Percentiles rank a stretch among this genome's conserved stretches.
Evolutionary conservation across 148 eudicot genomes (phyloP).

Genomic region (Rhododendron kiyosumense): DNA sequence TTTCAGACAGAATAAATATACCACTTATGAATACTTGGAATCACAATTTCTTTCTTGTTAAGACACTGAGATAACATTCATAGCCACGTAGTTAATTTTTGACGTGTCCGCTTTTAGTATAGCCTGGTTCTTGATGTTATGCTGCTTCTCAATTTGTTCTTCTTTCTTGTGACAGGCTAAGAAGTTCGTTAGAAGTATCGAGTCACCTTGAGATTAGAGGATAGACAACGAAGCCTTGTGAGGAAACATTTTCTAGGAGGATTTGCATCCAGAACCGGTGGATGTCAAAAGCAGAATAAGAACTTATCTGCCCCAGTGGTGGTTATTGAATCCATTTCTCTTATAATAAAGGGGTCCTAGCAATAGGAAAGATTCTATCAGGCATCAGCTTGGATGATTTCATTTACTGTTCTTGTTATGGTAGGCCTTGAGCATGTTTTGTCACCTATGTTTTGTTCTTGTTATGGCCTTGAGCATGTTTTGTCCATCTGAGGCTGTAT

Average conservation of each 20-base stretch:
- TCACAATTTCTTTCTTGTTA: background rate
- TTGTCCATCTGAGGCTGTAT: background rate
- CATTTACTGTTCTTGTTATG: background rate
- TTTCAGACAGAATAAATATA: background rate
- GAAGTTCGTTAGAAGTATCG: constrained; percentile 57
- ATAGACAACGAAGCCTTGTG: background rate
- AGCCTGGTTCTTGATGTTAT: background rate
- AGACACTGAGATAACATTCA: background rate
- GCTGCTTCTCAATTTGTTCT: background rate
- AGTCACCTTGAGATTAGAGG: constrained; percentile 38
- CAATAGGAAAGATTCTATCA: background rate
- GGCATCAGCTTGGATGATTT: background rate
- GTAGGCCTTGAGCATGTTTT: background rate
- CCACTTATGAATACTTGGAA: background rate
- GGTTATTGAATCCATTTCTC: background rate
- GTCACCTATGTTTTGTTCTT: background rate
- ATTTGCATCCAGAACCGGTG: background rate
- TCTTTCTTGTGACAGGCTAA: constrained; percentile 53
- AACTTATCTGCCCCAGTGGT: background rate
- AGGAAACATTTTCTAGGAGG: background rate
- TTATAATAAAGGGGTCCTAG: background rate
- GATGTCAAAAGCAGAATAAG: background rate
- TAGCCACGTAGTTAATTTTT: background rate
- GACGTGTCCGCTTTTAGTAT: background rate
- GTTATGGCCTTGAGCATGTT: background rate